These are phyloP conservation scores for Citrus glauca DNA, from an alignment of 345 rosid species.

Conservation along the genomic window DNA sequence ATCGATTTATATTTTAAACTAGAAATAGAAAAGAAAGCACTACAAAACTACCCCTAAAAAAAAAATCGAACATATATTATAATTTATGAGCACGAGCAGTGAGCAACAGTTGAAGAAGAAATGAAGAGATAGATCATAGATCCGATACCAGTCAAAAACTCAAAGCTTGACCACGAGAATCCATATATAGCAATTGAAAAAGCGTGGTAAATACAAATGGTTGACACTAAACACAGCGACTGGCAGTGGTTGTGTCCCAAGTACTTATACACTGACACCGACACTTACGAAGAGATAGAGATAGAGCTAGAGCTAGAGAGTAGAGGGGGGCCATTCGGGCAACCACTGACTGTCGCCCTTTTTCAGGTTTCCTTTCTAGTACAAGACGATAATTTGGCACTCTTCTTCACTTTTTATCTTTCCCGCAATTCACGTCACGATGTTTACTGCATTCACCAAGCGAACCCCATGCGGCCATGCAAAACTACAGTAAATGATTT, in stretches of 20 bases:
- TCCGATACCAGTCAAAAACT: constrained; percentile 2
- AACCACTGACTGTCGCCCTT: background rate
- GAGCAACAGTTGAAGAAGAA: too few species aligned
- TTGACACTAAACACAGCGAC: too few species aligned
- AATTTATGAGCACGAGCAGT: too few species aligned
- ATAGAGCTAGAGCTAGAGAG: too few species aligned
- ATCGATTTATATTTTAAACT: too few species aligned
- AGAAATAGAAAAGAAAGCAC: too few species aligned
- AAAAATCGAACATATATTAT: too few species aligned
- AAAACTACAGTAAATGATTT: background rate
- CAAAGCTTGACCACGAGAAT: background rate
- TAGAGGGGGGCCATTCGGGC: constrained; percentile 9
- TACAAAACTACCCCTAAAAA: too few species aligned
- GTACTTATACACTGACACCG: background rate
- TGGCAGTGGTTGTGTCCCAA: too few species aligned
- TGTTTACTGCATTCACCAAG: constrained; percentile 2
- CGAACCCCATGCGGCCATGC: background rate
- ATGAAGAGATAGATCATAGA: too few species aligned
- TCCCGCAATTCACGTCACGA: constrained; percentile 14
- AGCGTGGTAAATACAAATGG: background rate
- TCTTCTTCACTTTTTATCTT: constrained; percentile 17
- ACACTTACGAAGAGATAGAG: too few species aligned
- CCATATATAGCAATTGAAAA: background rate
- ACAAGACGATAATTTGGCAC: constrained; percentile 17
- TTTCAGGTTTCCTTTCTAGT: constrained; percentile 24